A percentile compares a stretch with the other conserved stretches of the same genome.
phyloP scores from a whole-genome alignment of 495 filamentous ascomycete genomes.

The Hypoxylon intermedium region DNA sequence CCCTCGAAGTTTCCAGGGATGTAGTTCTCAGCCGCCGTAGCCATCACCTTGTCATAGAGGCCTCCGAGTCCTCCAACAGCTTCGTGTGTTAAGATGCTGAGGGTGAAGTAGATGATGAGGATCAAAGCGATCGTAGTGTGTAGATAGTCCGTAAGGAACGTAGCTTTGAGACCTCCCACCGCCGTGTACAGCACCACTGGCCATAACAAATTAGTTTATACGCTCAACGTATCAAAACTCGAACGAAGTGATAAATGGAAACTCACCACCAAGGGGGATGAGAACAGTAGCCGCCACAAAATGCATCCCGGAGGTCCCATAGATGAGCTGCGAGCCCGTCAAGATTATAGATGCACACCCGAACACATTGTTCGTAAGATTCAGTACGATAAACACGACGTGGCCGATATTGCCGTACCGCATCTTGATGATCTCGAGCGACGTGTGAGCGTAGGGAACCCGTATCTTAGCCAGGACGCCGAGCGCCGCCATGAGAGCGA shows the following conservation, averaged over 20 bases:
- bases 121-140: slow-evolving; percentile 80
- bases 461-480: slow-evolving; percentile 82
- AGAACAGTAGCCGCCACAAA: slow-evolving; percentile 72
- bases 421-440: slow-evolving; percentile 65
- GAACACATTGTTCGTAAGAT: slow-evolving; percentile 73
- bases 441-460: slow-evolving; percentile 76
- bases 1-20: slow-evolving; percentile 57
- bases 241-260: slow-evolving; percentile 27
- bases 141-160: slow-evolving; percentile 50
- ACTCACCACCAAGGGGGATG: slow-evolving; percentile 54
- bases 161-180: slow-evolving; percentile 44
- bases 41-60: slow-evolving; percentile 85
- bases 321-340: slow-evolving; percentile 79
- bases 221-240: slow-evolving; percentile 52
- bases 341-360: slow-evolving; percentile 82
- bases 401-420: slow-evolving; percentile 59
- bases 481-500: slow-evolving; percentile 81
- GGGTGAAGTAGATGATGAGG: slow-evolving; percentile 82
- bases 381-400: slow-evolving; percentile 72
- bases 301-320: slow-evolving; percentile 73
- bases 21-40: slow-evolving; percentile 72
- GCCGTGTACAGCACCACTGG: slow-evolving; percentile 74
- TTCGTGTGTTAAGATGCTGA: slow-evolving; percentile 76
- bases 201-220: slow-evolving; percentile 60
- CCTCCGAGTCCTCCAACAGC: slow-evolving; percentile 71